phyloP scores from a whole-genome alignment of 179 eudicot species.

The Corrigiola litoralis region DNA sequence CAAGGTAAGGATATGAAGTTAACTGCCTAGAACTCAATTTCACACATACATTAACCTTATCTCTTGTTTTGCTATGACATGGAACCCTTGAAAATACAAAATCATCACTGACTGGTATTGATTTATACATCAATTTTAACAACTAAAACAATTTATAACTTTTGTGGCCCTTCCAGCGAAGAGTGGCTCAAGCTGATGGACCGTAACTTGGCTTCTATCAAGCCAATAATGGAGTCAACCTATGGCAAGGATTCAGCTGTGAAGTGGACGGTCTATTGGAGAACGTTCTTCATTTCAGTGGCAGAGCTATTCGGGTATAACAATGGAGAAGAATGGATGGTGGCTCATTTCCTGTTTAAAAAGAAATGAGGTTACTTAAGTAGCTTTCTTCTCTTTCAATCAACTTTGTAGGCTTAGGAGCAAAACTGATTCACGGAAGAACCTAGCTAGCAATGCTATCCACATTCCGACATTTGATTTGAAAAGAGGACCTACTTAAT shows the following conservation, averaged over 20 bases:
- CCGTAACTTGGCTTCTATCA: conserved; percentile 44
- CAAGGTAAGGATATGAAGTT: conserved; percentile 50
- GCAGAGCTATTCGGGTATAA: conserved; percentile 88
- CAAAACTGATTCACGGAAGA: not conserved
- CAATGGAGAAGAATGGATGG: conserved; percentile 99
- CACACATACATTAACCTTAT: not conserved
- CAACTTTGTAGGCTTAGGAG: not conserved
- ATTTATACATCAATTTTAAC: not conserved
- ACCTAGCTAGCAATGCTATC: not conserved
- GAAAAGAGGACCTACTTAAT: too few species aligned
- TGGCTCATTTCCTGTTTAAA: conserved; percentile 74
- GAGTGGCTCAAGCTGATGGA: conserved; percentile 97
- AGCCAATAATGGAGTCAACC: conserved; percentile 87
- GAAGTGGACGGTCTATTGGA: conserved; percentile 95
- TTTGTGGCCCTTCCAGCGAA: conserved; percentile 51
- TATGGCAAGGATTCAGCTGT: conserved; percentile 80
- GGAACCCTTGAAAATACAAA: not conserved
- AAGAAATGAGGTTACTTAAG: conserved; percentile 37
- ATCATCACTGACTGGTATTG: not conserved
- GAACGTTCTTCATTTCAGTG: conserved; percentile 91
- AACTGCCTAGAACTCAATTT: not conserved
- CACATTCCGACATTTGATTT: too few species aligned
- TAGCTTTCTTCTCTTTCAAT: not conserved
- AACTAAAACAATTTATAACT: not conserved
- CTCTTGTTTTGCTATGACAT: not conserved